A percentile compares a stretch with the other conserved stretches of the same genome.
Conservation (phyloP, 345 rosid genomes). For the Citrus trifoliata region DNA sequence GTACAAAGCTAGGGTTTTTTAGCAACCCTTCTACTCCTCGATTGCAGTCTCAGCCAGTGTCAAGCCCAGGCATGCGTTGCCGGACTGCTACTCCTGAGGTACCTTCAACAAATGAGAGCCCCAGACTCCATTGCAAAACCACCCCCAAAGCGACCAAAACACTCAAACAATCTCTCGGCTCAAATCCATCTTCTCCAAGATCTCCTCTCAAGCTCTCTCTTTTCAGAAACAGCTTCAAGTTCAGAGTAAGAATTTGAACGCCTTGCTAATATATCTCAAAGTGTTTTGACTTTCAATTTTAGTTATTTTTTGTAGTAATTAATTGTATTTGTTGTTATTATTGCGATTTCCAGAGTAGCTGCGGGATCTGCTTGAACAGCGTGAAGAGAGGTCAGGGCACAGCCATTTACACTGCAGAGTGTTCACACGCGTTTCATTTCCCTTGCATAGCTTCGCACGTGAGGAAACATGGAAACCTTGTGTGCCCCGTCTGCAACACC, state of each 20-base stretch:
- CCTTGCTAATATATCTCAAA: not conserved
- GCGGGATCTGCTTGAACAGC: slow-evolving; percentile 72
- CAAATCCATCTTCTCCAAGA: slow-evolving; percentile 70
- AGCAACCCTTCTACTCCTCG: slow-evolving; percentile 78
- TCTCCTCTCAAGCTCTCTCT: slow-evolving; percentile 77
- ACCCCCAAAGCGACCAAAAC: slow-evolving; percentile 25
- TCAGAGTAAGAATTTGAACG: slow-evolving; percentile 49
- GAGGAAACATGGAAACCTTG: slow-evolving; percentile 44
- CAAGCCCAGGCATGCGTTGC: slow-evolving; percentile 53
- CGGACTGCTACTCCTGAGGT: slow-evolving; percentile 25
- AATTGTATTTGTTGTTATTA: not conserved
- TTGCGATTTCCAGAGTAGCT: slow-evolving; percentile 44
- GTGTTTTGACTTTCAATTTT: not conserved
- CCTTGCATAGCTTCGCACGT: slow-evolving; percentile 71
- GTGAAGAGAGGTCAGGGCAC: slow-evolving; percentile 80
- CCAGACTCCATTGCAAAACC: slow-evolving; percentile 34
- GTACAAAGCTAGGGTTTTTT: slow-evolving; percentile 53
- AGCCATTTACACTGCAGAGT: slow-evolving; percentile 86
- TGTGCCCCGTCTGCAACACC: slow-evolving; percentile 77
- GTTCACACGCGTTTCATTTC: slow-evolving; percentile 77
- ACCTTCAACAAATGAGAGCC: slow-evolving; percentile 29
- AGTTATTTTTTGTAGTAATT: not conserved
- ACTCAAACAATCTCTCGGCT: slow-evolving; percentile 26
- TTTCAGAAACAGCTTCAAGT: slow-evolving; percentile 76
- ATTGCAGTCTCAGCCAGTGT: slow-evolving; percentile 19